phyloP scores from a whole-genome alignment of 805 yeast genomes.

The Saturnispora galanensis region DNA sequence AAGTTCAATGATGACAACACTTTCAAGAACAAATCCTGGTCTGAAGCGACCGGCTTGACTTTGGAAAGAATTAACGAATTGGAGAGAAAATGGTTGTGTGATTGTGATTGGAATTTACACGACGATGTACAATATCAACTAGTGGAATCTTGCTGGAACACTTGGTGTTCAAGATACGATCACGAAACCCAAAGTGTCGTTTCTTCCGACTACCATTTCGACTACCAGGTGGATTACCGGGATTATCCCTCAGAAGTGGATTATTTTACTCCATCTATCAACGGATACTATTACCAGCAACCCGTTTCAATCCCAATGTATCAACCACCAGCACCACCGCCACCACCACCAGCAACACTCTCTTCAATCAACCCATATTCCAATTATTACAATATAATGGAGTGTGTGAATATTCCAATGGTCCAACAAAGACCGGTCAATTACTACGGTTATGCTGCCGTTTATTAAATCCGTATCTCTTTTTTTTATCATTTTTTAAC shows the following conservation, averaged over 20 bases:
- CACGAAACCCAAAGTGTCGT: not conserved
- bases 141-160: conserved; percentile 29
- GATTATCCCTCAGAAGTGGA: too few relatives aligned
- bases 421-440: not conserved
- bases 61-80: conserved; percentile 48
- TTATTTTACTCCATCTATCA: not conserved
- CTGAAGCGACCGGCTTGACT: conserved; percentile 82
- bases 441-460: conserved; percentile 5
- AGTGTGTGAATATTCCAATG: not conserved
- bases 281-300: not conserved
- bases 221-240: too few relatives aligned
- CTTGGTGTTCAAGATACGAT: conserved; percentile 26
- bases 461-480: not conserved
- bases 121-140: conserved; percentile 24
- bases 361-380: conserved; percentile 11
- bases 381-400: not conserved
- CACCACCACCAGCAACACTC: conserved; percentile 16
- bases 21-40: conserved; percentile 91
- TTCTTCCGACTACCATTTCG: too few relatives aligned
- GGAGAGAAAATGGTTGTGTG: conserved; percentile 47
- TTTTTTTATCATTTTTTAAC: not conserved
- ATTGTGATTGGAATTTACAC: conserved; percentile 25
- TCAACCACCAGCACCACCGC: conserved; percentile 7
- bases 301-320: too few relatives aligned
- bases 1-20: conserved; percentile 96